A percentile compares a stretch with the other conserved stretches of the same genome.
phyloP scores from a whole-genome alignment of 495 filamentous ascomycete species.

The Neurospora sp. region DNA sequence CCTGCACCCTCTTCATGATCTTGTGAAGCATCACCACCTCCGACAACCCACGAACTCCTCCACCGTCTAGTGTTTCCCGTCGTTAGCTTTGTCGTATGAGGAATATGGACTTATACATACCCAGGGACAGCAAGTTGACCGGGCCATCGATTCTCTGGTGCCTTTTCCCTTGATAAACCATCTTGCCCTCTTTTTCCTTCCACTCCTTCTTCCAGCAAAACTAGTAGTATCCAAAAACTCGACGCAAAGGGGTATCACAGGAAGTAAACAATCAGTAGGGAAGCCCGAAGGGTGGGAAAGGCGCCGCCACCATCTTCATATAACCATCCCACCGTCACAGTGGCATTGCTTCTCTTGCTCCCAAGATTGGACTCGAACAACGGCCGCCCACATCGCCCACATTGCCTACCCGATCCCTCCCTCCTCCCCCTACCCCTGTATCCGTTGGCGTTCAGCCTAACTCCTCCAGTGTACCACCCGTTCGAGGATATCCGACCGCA shows the following conservation, averaged over 20 bases:
- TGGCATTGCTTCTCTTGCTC: not conserved
- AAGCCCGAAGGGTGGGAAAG: not conserved
- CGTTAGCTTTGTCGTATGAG: too few species aligned
- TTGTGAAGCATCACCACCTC: constrained; percentile 39
- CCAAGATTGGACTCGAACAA: not conserved
- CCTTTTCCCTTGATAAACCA: not conserved
- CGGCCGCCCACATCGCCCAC: not conserved
- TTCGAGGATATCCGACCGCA: not conserved
- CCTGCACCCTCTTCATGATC: constrained; percentile 35
- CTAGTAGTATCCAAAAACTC: not conserved
- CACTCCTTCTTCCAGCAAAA: not conserved
- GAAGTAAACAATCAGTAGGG: not conserved
- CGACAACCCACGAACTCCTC: constrained; percentile 45
- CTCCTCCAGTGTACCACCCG: too few species aligned
- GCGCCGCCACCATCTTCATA: not conserved
- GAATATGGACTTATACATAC: too few species aligned
- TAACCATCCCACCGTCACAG: not conserved
- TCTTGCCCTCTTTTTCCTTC: not conserved
- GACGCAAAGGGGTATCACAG: not conserved
- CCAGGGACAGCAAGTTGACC: too few species aligned
- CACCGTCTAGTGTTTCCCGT: constrained; percentile 33
- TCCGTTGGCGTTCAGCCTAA: not conserved
- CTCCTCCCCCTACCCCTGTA: not conserved
- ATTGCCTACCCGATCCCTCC: too few species aligned
- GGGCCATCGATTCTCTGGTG: not conserved